phyloP scores from a whole-genome alignment of 2,329 filamentous ascomycete genomes.

The Fusarium equiseti region DNA sequence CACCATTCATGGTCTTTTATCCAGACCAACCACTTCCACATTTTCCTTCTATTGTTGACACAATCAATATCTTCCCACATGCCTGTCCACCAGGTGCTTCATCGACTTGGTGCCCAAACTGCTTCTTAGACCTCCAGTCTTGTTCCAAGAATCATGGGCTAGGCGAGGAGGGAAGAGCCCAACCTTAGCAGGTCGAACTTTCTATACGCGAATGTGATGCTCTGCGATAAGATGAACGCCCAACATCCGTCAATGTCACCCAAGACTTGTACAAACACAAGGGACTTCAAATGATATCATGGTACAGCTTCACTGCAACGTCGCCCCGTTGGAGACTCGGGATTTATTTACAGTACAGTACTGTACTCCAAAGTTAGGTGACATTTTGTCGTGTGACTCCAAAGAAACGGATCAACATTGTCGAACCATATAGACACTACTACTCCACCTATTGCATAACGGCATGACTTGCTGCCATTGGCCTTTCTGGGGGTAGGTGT shows the following conservation, averaged over 20 bases:
- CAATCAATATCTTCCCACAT: background rate
- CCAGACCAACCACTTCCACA: constrained; percentile 11
- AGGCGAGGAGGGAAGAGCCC: background rate
- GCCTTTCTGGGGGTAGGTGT: constrained; percentile 1
- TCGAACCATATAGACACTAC: constrained; percentile 42
- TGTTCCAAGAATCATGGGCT: constrained; percentile 2
- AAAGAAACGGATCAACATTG: constrained; percentile 42
- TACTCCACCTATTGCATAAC: constrained; percentile 39
- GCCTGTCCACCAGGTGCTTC: background rate
- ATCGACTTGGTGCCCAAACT: constrained; percentile 29
- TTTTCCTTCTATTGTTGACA: background rate
- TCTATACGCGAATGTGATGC: background rate
- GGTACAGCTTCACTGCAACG: constrained; percentile 43
- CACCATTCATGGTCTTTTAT: constrained; percentile 15
- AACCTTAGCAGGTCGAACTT: background rate
- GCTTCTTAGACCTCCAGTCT: constrained; percentile 3
- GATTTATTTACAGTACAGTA: constrained; percentile 9
- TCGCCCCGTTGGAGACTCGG: constrained; percentile 35
- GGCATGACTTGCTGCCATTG: constrained; percentile 4
- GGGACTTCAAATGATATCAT: constrained; percentile 51
- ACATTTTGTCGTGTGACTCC: constrained; percentile 46
- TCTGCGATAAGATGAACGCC: constrained; percentile 4
- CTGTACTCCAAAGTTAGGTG: constrained; percentile 28
- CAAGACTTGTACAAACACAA: constrained; percentile 7
- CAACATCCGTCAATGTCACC: constrained; percentile 11